Evolutionary conservation across 2,329 filamentous ascomycete species (phyloP), one percentile per base, ranked within the genome.

Genomic region (Cordyceps farinosa): DNA sequence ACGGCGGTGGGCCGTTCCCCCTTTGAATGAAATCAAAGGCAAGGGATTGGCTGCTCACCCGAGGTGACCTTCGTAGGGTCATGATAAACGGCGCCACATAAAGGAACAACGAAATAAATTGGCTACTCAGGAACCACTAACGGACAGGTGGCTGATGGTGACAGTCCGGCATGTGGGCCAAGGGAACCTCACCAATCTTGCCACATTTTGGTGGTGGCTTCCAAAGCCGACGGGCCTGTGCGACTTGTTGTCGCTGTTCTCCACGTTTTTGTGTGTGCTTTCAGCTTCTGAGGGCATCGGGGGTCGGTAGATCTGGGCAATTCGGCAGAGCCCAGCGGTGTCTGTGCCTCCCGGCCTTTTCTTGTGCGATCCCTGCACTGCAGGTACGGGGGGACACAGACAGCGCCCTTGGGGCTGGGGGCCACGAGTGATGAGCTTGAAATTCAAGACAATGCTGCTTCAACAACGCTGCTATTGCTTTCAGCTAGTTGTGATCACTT

Each of bases 331-430:
- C 13, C 58, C 29, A 22, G 38, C 57, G 27, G 53, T 42, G 45
- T 51, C 55, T 50, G 55, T 48, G 45, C 44, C 42, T 17, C 17
- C 56, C 47, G 32, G 27, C 47, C 34, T 38, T 22, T 22, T 51
- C 34, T 48, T 29, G n/a, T 51, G 34, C 36, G 47, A 52, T 44
- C 47, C 47, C 55, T 58, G 55, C 55, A 58, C 55, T 58, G 55
- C 55, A 58, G 55, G 55, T 58, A 58, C 55, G 32, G 30, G 34
- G 53, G 15, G 27, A 17, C 53, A 56, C 38, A 27, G 27, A 17
- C 53, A 56, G 53, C 53, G 38, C 54, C 55, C 17, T 58, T 22
- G 22, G 22, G 55, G 44, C 44, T 38, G 9, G 55, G 30, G 30
- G 51, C 29, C 8, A 22, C n/a, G 34, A 38, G 13, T 22, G 22